phyloP scores from a whole-genome alignment of 805 yeast species.

The Yamadazyma sp. region DNA sequence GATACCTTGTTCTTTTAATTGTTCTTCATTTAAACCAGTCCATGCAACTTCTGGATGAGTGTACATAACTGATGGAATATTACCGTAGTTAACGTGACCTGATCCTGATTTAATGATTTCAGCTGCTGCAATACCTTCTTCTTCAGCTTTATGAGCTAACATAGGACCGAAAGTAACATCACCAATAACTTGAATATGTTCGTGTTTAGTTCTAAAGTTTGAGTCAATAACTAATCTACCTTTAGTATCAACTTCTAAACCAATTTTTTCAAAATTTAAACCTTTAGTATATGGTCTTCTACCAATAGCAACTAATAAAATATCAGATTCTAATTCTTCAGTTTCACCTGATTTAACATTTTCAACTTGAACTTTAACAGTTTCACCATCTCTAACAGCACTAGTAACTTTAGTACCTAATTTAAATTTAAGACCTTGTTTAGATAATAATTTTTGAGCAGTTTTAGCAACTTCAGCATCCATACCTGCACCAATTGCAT shows the following conservation, averaged over 20 bases:
- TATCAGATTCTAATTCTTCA: constrained; percentile 83
- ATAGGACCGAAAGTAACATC: constrained; percentile 98
- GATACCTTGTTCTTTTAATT: constrained; percentile 88
- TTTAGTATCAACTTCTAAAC: constrained; percentile 84
- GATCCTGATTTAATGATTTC: constrained; percentile 90
- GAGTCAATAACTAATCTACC: constrained; percentile 94
- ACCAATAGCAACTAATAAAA: constrained; percentile 94
- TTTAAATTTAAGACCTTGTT: constrained; percentile 95
- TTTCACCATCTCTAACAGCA: constrained; percentile 86
- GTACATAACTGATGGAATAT: constrained; percentile 98
- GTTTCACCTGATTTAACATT: constrained; percentile 81
- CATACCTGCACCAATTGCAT: constrained; percentile 96
- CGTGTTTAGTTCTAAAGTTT: constrained; percentile 86
- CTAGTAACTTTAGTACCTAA: constrained; percentile 85
- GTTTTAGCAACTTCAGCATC: constrained; percentile 91
- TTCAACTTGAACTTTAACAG: constrained; percentile 84
- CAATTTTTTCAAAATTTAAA: constrained; percentile 81
- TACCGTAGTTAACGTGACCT: constrained; percentile 98
- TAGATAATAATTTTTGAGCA: constrained; percentile 83
- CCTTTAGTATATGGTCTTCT: constrained; percentile 97
- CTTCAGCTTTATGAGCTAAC: constrained; percentile 99
- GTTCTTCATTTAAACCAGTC: constrained; percentile 97
- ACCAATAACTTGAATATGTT: constrained; percentile 96
- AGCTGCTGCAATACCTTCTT: constrained; percentile 98
- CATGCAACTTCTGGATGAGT: constrained; percentile 99